These are phyloP conservation scores for Leccinum insolens DNA, from an alignment of 1,284 basidiomycete species.

Conservation along the genomic window DNA sequence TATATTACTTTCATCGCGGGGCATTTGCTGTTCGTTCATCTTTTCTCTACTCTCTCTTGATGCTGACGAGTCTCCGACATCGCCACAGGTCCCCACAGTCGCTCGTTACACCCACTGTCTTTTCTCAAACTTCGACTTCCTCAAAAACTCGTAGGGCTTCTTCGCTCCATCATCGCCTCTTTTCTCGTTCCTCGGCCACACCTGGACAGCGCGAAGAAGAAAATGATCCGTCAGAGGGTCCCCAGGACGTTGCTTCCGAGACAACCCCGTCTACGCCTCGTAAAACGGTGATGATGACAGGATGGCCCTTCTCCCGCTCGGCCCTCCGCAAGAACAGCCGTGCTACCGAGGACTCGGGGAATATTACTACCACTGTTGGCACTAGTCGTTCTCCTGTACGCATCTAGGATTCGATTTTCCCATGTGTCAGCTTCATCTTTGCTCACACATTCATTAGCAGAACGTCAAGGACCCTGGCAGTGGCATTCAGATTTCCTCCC, in stretches of 20 bases:
- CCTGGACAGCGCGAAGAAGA: constrained; percentile 9
- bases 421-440: neutral
- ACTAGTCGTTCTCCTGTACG: neutral
- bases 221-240: constrained; percentile 5
- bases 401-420: neutral
- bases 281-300: constrained; percentile 22
- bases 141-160: constrained; percentile 25
- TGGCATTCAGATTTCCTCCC: neutral
- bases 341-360: constrained; percentile 7
- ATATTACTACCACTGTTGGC: constrained; percentile 12
- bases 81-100: constrained; percentile 15
- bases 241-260: constrained; percentile 19
- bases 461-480: constrained; percentile 9
- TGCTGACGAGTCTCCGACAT: too few relatives aligned
- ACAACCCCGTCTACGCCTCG: constrained; percentile 18
- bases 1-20: too few relatives aligned
- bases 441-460: constrained; percentile 5
- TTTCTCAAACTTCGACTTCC: constrained; percentile 18
- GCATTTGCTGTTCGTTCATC: too few relatives aligned
- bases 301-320: constrained; percentile 34
- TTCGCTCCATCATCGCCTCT: constrained; percentile 33
- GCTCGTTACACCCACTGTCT: constrained; percentile 25
- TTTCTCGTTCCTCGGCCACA: constrained; percentile 29
- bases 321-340: constrained; percentile 23
- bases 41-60: too few relatives aligned